Conservation (phyloP, 2,329 filamentous ascomycete genomes). For the Sporothrix humicola region DNA sequence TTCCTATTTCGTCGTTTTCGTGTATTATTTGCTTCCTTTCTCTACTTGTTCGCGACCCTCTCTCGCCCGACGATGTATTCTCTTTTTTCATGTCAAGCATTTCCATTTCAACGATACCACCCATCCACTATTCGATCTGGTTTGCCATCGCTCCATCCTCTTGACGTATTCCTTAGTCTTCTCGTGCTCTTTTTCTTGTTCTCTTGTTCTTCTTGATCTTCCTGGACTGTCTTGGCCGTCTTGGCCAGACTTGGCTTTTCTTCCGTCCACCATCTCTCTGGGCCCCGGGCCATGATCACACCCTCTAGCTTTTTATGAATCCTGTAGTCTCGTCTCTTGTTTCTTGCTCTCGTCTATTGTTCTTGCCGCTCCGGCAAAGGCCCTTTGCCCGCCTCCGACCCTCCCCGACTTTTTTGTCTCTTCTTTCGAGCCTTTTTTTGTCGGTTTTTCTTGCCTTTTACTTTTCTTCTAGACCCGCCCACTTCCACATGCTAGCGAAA, state of each 20-base stretch:
- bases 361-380: neutral
- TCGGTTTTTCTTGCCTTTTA: neutral
- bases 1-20: neutral
- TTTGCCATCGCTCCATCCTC: conserved; percentile 4
- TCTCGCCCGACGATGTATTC: neutral
- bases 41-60: neutral
- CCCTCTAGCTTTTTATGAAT: neutral
- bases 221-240: conserved; percentile 18
- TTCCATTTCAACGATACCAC: neutral
- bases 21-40: neutral
- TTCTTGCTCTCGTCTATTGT: too few relatives aligned
- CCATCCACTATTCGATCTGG: neutral
- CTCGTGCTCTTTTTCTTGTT: neutral
- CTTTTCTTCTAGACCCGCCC: neutral
- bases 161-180: neutral
- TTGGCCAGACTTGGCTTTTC: conserved; percentile 19
- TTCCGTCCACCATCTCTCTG: neutral
- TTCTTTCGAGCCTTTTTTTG: neutral
- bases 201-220: neutral
- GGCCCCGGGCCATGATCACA: neutral
- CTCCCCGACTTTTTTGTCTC: neutral
- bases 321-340: too few relatives aligned
- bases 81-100: neutral
- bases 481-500: conserved; percentile 7
- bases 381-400: conserved; percentile 14